These are phyloP conservation scores for Fusarium caatingaense DNA, from an alignment of 2,329 filamentous ascomycete genomes.

Conservation along the genomic window DNA sequence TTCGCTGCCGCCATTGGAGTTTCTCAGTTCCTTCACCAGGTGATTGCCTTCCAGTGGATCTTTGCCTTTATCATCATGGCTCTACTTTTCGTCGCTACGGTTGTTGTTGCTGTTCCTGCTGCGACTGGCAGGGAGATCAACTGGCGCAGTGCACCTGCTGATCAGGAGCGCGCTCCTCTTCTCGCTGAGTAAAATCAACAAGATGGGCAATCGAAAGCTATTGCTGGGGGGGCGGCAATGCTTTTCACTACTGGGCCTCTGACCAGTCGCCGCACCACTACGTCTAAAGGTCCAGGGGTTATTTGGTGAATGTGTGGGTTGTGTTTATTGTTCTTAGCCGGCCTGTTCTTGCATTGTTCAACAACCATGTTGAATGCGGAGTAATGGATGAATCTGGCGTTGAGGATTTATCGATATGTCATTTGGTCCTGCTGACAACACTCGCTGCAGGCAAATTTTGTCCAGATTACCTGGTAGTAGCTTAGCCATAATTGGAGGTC, in stretches of 20 bases:
- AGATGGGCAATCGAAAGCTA: not conserved
- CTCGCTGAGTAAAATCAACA: constrained; percentile 57
- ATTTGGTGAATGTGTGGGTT: constrained; percentile 11
- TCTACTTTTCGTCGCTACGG: constrained; percentile 75
- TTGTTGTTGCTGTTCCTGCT: constrained; percentile 72
- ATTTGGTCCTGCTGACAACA: constrained; percentile 3
- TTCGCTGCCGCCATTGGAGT: constrained; percentile 80
- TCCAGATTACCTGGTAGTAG: constrained; percentile 8
- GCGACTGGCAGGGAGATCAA: constrained; percentile 68
- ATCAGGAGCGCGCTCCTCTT: constrained; percentile 71
- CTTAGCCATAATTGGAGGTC: constrained; percentile 28
- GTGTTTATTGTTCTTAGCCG: constrained; percentile 11
- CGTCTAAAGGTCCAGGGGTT: not conserved
- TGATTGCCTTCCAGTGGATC: constrained; percentile 89
- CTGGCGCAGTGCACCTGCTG: constrained; percentile 58
- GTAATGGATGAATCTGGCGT: constrained; percentile 33
- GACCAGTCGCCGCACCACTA: not conserved
- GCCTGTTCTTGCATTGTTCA: constrained; percentile 23
- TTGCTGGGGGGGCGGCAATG: not conserved
- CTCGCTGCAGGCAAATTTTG: constrained; percentile 8
- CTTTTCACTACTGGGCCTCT: not conserved
- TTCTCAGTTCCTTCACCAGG: constrained; percentile 77
- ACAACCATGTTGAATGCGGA: constrained; percentile 23
- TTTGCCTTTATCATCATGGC: constrained; percentile 88
- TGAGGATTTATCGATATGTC: constrained; percentile 17